These are phyloP conservation scores for Clonostachys chloroleuca DNA, from an alignment of 2,329 filamentous ascomycete species.

Conservation along the genomic window DNA sequence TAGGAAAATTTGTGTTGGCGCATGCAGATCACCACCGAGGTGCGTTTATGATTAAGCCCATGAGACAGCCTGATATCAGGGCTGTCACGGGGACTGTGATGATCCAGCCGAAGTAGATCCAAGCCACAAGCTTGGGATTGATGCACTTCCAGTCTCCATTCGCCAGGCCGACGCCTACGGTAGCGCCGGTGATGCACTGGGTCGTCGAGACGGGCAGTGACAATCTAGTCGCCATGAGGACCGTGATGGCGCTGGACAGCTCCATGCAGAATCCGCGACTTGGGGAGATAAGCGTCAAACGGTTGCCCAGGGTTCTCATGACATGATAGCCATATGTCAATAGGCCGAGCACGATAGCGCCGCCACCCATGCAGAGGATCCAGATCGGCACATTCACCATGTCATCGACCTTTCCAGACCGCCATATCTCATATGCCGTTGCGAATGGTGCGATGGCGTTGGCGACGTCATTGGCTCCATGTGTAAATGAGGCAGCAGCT, in stretches of 20 bases:
- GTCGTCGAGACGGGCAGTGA: conserved; percentile 46
- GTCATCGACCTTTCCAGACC: conserved; percentile 26
- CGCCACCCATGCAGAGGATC: conserved; percentile 42
- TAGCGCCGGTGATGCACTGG: conserved; percentile 47
- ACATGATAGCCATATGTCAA: conserved; percentile 61
- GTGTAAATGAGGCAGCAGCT: conserved; percentile 51
- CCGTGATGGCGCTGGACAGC: conserved; percentile 44
- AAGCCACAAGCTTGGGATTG: conserved; percentile 41
- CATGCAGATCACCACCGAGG: conserved; percentile 17
- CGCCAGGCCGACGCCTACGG: conserved; percentile 43
- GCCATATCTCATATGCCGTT: conserved; percentile 46
- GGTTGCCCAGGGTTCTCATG: conserved; percentile 52
- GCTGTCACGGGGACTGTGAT: conserved; percentile 44
- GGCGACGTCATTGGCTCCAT: conserved; percentile 52
- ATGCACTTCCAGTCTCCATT: conserved; percentile 43
- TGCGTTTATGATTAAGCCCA: conserved; percentile 51
- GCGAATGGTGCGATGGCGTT: conserved; percentile 48
- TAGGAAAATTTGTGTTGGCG: too few species aligned
- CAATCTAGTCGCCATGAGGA: conserved; percentile 48
- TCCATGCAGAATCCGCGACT: conserved; percentile 47
- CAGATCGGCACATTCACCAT: conserved; percentile 41
- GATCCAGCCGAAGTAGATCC: conserved; percentile 44
- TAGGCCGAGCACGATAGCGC: conserved; percentile 48
- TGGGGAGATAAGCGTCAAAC: conserved; percentile 50
- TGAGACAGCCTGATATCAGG: conserved; percentile 43